Evolutionary conservation across 1,139 yeast genomes (phyloP).

Genomic region (Lodderomyces margitis): DNA sequence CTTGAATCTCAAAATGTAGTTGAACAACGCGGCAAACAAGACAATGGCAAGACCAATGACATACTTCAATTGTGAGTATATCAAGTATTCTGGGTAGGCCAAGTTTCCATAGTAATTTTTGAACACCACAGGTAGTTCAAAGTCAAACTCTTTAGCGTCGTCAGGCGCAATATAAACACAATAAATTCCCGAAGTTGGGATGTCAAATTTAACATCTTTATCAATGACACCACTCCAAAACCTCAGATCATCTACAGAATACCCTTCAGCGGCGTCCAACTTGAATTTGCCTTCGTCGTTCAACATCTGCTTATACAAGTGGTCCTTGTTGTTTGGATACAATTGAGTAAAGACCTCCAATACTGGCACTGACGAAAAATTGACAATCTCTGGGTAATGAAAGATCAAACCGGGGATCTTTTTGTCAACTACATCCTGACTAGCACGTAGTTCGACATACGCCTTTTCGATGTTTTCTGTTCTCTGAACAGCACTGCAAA

Average conservation of each 20-base stretch:
- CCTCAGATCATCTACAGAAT: conserved; percentile 8
- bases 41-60: conserved; percentile 18
- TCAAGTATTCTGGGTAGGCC: conserved; percentile 18
- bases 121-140: conserved; percentile 22
- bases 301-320: conserved; percentile 14
- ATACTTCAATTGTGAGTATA: conserved; percentile 21
- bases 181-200: conserved; percentile 29
- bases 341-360: conserved; percentile 15
- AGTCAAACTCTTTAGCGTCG: conserved; percentile 9
- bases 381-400: conserved; percentile 24
- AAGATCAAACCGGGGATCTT: conserved; percentile 26
- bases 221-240: conserved; percentile 13
- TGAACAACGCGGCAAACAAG: conserved; percentile 24
- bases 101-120: conserved; percentile 31
- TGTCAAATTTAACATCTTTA: conserved; percentile 13
- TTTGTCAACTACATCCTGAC: conserved; percentile 3
- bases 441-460: conserved; percentile 7
- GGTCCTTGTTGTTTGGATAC: conserved; percentile 14
- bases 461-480: conserved; percentile 8
- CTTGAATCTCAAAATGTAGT: conserved; percentile 28
- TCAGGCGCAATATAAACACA: conserved; percentile 33
- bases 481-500: conserved; percentile 12
- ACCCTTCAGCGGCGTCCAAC: conserved; percentile 9
- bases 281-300: conserved; percentile 11
- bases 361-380: conserved; percentile 23